Evolutionary conservation across 495 filamentous ascomycete species (phyloP).

Genomic region (Xylaria palmicola): DNA sequence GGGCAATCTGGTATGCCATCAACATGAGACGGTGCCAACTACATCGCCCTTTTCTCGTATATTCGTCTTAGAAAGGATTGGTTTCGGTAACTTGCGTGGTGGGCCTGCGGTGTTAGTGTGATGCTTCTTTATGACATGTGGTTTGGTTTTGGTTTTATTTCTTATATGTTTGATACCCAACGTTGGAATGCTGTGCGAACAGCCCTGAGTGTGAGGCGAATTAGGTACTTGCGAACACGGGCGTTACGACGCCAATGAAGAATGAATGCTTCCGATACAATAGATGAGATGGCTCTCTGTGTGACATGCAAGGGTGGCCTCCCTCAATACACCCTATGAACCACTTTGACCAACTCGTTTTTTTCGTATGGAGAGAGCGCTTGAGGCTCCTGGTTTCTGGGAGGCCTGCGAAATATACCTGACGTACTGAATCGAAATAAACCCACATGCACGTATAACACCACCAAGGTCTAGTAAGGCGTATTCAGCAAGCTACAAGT

Average conservation of each 20-base stretch:
- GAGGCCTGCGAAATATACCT: no score
- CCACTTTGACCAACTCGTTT: no score
- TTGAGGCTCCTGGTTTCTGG: no score
- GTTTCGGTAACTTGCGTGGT: neutral
- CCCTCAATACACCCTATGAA: neutral
- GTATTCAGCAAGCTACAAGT: no score
- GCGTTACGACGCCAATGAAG: neutral
- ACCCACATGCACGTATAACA: no score
- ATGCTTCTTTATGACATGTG: neutral
- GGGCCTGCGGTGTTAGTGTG: neutral
- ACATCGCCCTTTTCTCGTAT: slow-evolving; percentile 1
- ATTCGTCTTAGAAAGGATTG: neutral
- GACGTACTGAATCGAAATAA: no score
- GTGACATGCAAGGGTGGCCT: neutral
- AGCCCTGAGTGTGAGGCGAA: slow-evolving; percentile 4
- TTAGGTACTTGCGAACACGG: neutral
- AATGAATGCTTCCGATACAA: neutral
- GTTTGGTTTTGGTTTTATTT: slow-evolving; percentile 8
- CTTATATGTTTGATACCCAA: slow-evolving; percentile 30
- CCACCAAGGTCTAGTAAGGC: no score
- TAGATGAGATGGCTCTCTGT: neutral
- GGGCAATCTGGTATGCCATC: slow-evolving; percentile 14
- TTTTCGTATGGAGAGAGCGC: no score
- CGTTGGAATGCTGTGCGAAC: slow-evolving; percentile 15
- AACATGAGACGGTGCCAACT: neutral